Evolutionary conservation across 306 rosid genomes (phyloP).

Genomic region (Neltuma alba): DNA sequence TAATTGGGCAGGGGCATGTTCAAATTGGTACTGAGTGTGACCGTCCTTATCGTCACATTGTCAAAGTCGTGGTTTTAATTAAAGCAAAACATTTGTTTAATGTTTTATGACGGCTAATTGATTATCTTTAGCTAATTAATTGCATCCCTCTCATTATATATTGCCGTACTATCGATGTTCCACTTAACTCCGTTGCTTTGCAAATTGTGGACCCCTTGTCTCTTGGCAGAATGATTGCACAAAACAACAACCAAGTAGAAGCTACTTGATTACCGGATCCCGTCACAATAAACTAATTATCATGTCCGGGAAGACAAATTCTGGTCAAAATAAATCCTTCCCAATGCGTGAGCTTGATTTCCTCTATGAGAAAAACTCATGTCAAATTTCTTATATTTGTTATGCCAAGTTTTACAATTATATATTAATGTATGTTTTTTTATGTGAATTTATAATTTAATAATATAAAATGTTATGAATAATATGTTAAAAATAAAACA

Average conservation of each 20-base stretch:
- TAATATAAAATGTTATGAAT: too few relatives aligned
- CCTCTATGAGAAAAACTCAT: too few relatives aligned
- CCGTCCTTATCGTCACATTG: slow-evolving; percentile 8
- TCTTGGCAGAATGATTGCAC: slow-evolving; percentile 3
- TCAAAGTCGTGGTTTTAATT: background rate
- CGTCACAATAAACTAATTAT: too few relatives aligned
- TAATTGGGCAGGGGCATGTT: background rate
- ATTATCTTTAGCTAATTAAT: background rate
- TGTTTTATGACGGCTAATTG: background rate
- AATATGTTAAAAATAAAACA: too few relatives aligned
- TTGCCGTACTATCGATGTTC: slow-evolving; percentile 4
- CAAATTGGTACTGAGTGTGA: background rate
- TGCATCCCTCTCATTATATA: background rate
- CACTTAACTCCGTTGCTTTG: background rate
- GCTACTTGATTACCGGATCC: background rate
- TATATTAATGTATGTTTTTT: too few relatives aligned
- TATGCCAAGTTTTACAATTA: too few relatives aligned
- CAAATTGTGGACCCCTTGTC: slow-evolving; percentile 25
- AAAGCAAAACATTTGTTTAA: slow-evolving; percentile 15
- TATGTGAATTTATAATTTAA: too few relatives aligned
- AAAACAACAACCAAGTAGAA: background rate
- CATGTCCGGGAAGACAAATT: background rate
- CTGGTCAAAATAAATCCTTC: slow-evolving; percentile 8
- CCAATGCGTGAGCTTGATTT: too few relatives aligned
- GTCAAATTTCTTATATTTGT: too few relatives aligned